These are phyloP conservation scores for Phycomyces nitens DNA, from an alignment of 192 early-diverging fungal genomes.

Conservation along the genomic window DNA sequence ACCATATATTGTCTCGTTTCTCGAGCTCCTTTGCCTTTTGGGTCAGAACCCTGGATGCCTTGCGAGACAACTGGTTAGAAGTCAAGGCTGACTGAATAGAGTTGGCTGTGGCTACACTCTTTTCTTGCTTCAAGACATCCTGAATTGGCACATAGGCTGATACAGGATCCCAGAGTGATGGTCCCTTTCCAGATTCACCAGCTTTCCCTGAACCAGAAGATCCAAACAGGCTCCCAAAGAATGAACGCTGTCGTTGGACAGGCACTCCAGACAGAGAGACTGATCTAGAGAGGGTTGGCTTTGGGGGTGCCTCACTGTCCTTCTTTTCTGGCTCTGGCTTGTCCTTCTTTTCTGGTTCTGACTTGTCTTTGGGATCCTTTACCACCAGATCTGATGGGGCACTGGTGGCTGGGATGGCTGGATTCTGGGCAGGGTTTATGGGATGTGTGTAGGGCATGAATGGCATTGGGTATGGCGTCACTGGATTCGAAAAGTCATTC, in stretches of 20 bases:
- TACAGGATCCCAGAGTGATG: background rate
- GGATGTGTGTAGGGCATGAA: background rate
- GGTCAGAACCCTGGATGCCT: background rate
- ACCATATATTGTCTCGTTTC: background rate
- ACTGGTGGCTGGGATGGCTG: background rate
- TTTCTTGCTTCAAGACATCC: background rate
- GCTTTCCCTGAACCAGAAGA: background rate
- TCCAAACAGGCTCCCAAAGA: background rate
- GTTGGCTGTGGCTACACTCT: background rate
- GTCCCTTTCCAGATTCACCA: background rate
- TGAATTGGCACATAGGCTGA: background rate
- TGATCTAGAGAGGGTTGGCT: too few relatives aligned
- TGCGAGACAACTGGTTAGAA: background rate
- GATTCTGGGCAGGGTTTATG: background rate
- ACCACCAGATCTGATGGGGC: background rate
- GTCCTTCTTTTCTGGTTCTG: background rate
- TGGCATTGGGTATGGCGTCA: background rate
- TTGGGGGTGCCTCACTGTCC: too few relatives aligned
- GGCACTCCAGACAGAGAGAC: background rate
- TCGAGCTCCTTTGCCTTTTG: conserved; percentile 2
- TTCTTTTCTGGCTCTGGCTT: background rate
- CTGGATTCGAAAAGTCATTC: background rate
- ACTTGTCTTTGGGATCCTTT: background rate
- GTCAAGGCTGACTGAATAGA: background rate
- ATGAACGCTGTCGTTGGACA: background rate